Percentiles rank a stretch among this genome's conserved stretches.
Conservation (phyloP, 495 filamentous ascomycete genomes). For the Hyaloscypha variabilis region DNA sequence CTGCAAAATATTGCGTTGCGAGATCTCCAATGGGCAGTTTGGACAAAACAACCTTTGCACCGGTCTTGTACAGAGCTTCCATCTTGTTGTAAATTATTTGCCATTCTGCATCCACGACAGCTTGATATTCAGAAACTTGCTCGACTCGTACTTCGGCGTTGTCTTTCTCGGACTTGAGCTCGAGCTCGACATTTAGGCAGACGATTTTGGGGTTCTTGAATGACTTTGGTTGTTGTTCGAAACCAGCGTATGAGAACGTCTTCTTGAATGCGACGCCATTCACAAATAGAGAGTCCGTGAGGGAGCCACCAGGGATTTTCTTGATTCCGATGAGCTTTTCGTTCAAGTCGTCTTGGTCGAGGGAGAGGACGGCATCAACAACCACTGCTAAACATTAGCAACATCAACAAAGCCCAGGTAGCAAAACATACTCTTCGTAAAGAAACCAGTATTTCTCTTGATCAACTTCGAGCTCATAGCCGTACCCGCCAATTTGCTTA, state of each 20-base stretch:
- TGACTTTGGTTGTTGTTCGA: constrained; percentile 97
- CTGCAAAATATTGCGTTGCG: constrained; percentile 97
- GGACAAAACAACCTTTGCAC: constrained; percentile 94
- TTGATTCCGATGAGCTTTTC: constrained; percentile 98
- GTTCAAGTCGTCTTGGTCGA: constrained; percentile 96
- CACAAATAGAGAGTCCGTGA: constrained; percentile 96
- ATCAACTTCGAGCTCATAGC: constrained; percentile 99
- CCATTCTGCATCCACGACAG: constrained; percentile 99
- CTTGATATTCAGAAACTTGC: constrained; percentile 98
- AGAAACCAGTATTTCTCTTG: constrained; percentile 94
- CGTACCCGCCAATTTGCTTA: constrained; percentile 88
- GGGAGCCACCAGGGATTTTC: constrained; percentile 94
- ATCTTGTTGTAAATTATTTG: constrained; percentile 99
- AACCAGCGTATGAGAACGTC: constrained; percentile 98
- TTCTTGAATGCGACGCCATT: constrained; percentile 99
- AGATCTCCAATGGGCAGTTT: constrained; percentile 98
- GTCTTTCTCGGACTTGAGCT: constrained; percentile 98
- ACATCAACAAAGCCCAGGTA: neutral
- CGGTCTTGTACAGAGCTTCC: constrained; percentile 88
- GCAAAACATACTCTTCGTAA: constrained; percentile 84
- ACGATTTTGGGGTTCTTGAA: constrained; percentile 94
- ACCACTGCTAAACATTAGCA: constrained; percentile 66
- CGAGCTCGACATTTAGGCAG: constrained; percentile 95
- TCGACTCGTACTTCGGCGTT: constrained; percentile 98
- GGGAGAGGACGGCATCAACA: constrained; percentile 93